Evolutionary conservation across 352 stramenopile genomes (phyloP).

Genomic region (Globisporangium echinulatum): DNA sequence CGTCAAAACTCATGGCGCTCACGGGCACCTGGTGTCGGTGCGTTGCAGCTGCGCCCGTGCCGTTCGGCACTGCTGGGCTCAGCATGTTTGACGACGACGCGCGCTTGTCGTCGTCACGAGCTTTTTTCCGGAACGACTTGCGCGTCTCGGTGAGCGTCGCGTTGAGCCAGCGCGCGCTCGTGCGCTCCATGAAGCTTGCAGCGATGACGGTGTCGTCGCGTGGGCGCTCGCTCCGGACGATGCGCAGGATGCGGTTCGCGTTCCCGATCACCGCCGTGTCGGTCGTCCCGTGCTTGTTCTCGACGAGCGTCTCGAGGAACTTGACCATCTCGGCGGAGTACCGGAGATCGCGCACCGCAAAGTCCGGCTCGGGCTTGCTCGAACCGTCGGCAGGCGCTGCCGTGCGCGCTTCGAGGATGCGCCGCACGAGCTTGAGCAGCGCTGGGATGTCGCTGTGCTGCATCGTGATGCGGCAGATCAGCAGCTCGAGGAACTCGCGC

Average conservation of each 20-base stretch:
- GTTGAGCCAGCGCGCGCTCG: conserved; percentile 56
- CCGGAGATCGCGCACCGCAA: conserved; percentile 55
- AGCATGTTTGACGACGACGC: conserved; percentile 2
- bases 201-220: conserved; percentile 40
- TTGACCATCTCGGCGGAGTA: conserved; percentile 60
- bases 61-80: not conserved
- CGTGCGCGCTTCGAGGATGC: conserved; percentile 55
- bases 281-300: conserved; percentile 30
- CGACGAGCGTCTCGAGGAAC: conserved; percentile 43
- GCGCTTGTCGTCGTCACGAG: conserved; percentile 3
- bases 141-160: conserved; percentile 46
- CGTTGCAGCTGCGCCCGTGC: not conserved
- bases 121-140: conserved; percentile 13
- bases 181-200: conserved; percentile 61
- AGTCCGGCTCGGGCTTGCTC: conserved; percentile 29
- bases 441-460: conserved; percentile 64
- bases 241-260: conserved; percentile 65
- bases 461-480: conserved; percentile 65
- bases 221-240: conserved; percentile 52
- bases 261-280: conserved; percentile 60
- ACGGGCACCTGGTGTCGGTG: not conserved
- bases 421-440: conserved; percentile 67
- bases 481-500: conserved; percentile 61
- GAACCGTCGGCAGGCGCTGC: conserved; percentile 21
- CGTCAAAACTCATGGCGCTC: conserved; percentile 35